phyloP scores from a whole-genome alignment of 495 filamentous ascomycete genomes.

The Chaetomium cochliodes region DNA sequence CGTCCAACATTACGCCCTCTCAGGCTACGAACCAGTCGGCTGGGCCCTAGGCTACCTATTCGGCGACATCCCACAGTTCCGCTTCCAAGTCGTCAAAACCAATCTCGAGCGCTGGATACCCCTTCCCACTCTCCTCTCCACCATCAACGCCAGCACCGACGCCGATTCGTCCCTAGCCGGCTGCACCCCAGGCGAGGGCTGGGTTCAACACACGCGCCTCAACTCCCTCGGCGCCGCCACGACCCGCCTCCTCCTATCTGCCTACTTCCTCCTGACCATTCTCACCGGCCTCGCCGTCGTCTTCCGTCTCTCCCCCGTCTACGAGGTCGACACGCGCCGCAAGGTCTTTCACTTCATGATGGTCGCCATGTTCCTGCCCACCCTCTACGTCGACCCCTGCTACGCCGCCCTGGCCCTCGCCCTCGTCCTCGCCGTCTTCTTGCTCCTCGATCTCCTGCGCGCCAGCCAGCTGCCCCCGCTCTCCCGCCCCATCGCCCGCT shows the following conservation, averaged over 20 bases:
- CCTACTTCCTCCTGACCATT: conserved; percentile 70
- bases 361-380: conserved; percentile 89
- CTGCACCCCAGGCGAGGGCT: conserved; percentile 40
- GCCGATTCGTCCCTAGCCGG: conserved; percentile 33
- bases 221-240: conserved; percentile 69
- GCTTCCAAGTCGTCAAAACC: conserved; percentile 61
- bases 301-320: conserved; percentile 64
- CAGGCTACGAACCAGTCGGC: conserved; percentile 75
- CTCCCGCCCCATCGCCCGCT: conserved; percentile 74
- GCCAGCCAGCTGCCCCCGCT: conserved; percentile 89
- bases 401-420: conserved; percentile 76
- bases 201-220: conserved; percentile 58
- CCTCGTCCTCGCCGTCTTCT: conserved; percentile 74
- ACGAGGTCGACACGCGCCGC: conserved; percentile 90
- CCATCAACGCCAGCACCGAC: conserved; percentile 30
- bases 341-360: conserved; percentile 99
- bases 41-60: conserved; percentile 91
- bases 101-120: conserved; percentile 74
- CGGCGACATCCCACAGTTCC: conserved; percentile 69
- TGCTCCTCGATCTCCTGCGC: conserved; percentile 83
- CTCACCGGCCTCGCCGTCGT: conserved; percentile 69
- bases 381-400: conserved; percentile 78
- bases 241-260: conserved; percentile 72
- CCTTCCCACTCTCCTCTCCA: conserved; percentile 54
- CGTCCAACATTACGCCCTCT: conserved; percentile 62